Conservation (phyloP, 495 filamentous ascomycete genomes). For the Xylaria palmicola region DNA sequence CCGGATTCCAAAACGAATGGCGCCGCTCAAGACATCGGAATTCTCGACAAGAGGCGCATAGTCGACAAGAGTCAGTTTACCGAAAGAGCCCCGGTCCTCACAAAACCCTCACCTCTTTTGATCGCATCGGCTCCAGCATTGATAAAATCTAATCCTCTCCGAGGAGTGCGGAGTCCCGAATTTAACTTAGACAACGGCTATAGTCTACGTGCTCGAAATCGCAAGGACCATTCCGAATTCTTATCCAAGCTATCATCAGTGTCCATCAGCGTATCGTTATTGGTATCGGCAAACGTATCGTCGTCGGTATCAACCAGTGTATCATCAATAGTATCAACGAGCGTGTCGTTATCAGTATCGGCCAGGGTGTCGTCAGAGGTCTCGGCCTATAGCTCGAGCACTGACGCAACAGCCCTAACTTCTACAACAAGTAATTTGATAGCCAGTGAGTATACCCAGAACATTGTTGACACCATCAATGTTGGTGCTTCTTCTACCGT, state of each 20-base stretch:
- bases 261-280: slow-evolving; percentile 15
- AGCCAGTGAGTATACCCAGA: slow-evolving; percentile 18
- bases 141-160: not conserved
- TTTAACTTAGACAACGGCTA: not conserved
- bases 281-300: slow-evolving; percentile 16
- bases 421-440: too few species aligned
- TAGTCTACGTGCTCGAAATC: not conserved
- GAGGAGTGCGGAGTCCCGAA: not conserved
- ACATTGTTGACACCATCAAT: slow-evolving; percentile 11
- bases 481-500: slow-evolving; percentile 19
- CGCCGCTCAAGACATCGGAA: not conserved
- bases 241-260: slow-evolving; percentile 10
- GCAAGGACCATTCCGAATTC: not conserved
- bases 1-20: not conserved
- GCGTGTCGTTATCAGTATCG: slow-evolving; percentile 12
- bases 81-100: not conserved
- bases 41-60: not conserved
- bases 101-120: not conserved
- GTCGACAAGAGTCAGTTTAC: not conserved
- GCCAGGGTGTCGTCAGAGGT: slow-evolving; percentile 17
- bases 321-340: slow-evolving; percentile 17
- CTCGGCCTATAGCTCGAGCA: not conserved
- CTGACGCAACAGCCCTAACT: not conserved
- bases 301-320: slow-evolving; percentile 10
- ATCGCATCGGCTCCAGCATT: not conserved